These are phyloP conservation scores for Coemansia sp. DNA, from an alignment of 192 early-diverging fungal species.

Conservation along the genomic window DNA sequence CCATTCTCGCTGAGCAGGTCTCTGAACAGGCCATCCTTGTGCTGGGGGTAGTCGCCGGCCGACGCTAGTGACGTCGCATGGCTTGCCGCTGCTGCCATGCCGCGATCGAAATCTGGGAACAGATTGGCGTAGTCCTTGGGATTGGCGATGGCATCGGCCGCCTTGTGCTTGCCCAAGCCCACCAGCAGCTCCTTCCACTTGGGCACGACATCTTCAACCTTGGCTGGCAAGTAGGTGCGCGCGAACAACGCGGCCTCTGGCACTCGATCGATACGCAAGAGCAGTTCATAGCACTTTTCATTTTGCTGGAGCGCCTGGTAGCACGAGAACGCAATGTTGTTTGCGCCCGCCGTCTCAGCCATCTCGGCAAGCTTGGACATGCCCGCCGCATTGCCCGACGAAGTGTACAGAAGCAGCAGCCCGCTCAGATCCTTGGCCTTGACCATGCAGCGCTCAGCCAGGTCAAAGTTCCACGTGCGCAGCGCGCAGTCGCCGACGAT, in stretches of 20 bases:
- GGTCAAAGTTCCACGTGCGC: conserved; percentile 84
- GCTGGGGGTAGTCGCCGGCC: conserved; percentile 28
- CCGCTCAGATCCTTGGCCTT: conserved; percentile 91
- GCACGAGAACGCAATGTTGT: conserved; percentile 93
- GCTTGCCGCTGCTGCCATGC: conserved; percentile 13
- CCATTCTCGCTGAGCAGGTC: conserved; percentile 18
- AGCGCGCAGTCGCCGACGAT: conserved; percentile 89
- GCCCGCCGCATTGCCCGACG: conserved; percentile 82
- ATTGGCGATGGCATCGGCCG: conserved; percentile 86
- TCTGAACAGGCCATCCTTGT: conserved; percentile 23
- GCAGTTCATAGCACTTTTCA: conserved; percentile 84
- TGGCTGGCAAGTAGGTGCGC: conserved; percentile 81
- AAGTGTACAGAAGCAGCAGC: conserved; percentile 87
- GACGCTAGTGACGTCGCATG: not conserved
- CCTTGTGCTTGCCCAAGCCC: conserved; percentile 73
- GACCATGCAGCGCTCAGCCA: conserved; percentile 90
- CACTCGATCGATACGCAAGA: conserved; percentile 84
- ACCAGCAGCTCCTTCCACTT: conserved; percentile 82
- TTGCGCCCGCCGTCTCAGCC: conserved; percentile 70
- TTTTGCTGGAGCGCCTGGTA: conserved; percentile 74
- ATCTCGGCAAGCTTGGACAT: conserved; percentile 72
- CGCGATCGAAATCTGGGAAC: conserved; percentile 75
- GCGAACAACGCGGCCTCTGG: conserved; percentile 97
- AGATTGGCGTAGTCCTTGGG: conserved; percentile 82
- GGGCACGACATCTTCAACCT: conserved; percentile 68